Conservation (phyloP, 2,329 filamentous ascomycete species). For the Aspergillus calidoustus region DNA sequence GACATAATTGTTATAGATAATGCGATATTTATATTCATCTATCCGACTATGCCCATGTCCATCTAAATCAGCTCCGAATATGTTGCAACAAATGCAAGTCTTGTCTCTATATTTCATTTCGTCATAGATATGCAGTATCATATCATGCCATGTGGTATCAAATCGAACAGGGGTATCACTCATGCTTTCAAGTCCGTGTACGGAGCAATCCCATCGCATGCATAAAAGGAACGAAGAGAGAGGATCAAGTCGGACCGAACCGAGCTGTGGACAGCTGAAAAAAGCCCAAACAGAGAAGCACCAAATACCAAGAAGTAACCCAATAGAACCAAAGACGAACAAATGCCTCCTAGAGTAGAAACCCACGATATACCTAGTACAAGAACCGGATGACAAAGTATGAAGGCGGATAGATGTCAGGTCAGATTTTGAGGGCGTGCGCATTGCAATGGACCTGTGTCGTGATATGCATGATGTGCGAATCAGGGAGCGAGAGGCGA, state of each 20-base stretch:
- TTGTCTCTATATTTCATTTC: background rate
- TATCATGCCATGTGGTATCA: conserved; percentile 5
- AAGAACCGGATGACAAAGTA: background rate
- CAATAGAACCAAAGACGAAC: background rate
- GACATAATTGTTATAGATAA: no score
- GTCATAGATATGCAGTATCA: background rate
- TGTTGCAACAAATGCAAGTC: background rate
- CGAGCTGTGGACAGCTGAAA: background rate
- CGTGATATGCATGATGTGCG: background rate
- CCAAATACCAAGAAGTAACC: background rate
- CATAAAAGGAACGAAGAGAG: conserved; percentile 2
- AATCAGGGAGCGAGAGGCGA: background rate
- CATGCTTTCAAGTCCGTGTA: conserved; percentile 20
- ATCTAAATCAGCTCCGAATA: background rate
- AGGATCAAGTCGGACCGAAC: background rate
- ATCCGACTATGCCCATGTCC: background rate
- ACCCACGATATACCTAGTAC: background rate
- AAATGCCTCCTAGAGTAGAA: background rate
- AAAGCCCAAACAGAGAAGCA: background rate
- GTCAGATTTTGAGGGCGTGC: no score
- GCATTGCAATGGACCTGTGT: no score
- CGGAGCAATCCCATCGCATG: conserved; percentile 14
- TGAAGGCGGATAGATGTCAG: background rate
- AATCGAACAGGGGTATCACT: conserved; percentile 26
- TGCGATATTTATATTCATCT: background rate